Conservation (phyloP, 75 land plant species). For the Sequoiadendron giganteum region DNA sequence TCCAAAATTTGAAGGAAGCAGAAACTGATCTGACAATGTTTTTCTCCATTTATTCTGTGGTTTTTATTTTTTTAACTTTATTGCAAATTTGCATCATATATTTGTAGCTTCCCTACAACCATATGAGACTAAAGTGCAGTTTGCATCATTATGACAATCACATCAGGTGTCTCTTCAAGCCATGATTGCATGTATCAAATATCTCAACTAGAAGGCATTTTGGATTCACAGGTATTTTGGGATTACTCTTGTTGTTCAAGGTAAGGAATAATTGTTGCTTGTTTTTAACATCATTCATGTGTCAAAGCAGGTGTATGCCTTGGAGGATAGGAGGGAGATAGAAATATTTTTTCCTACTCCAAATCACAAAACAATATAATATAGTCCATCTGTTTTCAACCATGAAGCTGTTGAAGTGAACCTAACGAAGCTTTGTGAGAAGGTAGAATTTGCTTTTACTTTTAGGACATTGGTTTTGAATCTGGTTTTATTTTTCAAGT, state of each 20-base stretch:
- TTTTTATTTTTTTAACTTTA: background rate
- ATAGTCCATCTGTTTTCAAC: slow-evolving; percentile 16
- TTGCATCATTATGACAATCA: slow-evolving; percentile 2
- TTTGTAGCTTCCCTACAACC: background rate
- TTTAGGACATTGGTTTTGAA: background rate
- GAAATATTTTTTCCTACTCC: slow-evolving; percentile 71
- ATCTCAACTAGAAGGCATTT: slow-evolving; percentile 47
- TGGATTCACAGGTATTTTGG: slow-evolving; percentile 55
- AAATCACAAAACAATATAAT: slow-evolving; percentile 28
- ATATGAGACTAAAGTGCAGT: background rate
- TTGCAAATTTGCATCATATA: background rate
- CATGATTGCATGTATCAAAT: slow-evolving; percentile 61
- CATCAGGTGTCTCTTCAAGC: slow-evolving; percentile 48
- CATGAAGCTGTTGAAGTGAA: slow-evolving; percentile 28
- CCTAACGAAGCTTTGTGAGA: slow-evolving; percentile 36
- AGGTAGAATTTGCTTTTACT: slow-evolving; percentile 36
- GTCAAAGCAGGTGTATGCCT: slow-evolving; percentile 47
- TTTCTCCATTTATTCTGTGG: background rate
- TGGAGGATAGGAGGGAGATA: slow-evolving; percentile 65
- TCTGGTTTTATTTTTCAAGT: background rate
- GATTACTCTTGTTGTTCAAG: background rate
- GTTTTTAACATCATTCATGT: background rate
- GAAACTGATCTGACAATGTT: background rate
- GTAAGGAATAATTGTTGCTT: background rate
- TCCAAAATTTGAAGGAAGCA: background rate